These are phyloP conservation scores for Limtongia smithiae DNA, from an alignment of 805 yeast species.

Conservation along the genomic window DNA sequence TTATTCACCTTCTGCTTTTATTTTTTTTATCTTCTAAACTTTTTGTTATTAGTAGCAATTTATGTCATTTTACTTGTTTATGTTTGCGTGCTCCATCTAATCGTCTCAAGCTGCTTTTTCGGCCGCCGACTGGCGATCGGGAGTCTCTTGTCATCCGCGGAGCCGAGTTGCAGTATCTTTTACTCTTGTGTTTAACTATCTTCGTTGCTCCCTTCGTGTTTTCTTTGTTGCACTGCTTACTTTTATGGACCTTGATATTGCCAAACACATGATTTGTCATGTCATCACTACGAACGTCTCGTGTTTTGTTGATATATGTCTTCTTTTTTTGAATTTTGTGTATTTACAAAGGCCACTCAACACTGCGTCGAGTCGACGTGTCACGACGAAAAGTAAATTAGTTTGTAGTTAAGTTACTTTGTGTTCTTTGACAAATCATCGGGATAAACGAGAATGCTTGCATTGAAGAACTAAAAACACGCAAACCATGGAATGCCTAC, in stretches of 20 bases:
- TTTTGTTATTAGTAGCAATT: conserved; percentile 19
- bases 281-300: neutral
- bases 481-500: too few relatives aligned
- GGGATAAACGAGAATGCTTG: too few relatives aligned
- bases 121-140: too few relatives aligned
- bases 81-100: conserved; percentile 6
- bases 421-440: too few relatives aligned
- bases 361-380: too few relatives aligned
- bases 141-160: too few relatives aligned
- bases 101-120: neutral
- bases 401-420: too few relatives aligned
- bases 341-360: neutral
- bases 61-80: conserved; percentile 10
- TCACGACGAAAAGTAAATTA: neutral
- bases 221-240: too few relatives aligned
- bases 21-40: conserved; percentile 10
- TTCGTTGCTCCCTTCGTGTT: too few relatives aligned
- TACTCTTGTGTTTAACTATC: too few relatives aligned
- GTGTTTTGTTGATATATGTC: neutral
- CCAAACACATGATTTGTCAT: neutral
- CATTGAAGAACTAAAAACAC: too few relatives aligned
- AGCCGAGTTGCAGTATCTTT: too few relatives aligned
- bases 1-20: conserved; percentile 13
- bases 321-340: neutral
- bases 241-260: neutral